These are phyloP conservation scores for Ascocoryne sarcoides DNA, from an alignment of 2,329 filamentous ascomycete species.

Conservation along the genomic window DNA sequence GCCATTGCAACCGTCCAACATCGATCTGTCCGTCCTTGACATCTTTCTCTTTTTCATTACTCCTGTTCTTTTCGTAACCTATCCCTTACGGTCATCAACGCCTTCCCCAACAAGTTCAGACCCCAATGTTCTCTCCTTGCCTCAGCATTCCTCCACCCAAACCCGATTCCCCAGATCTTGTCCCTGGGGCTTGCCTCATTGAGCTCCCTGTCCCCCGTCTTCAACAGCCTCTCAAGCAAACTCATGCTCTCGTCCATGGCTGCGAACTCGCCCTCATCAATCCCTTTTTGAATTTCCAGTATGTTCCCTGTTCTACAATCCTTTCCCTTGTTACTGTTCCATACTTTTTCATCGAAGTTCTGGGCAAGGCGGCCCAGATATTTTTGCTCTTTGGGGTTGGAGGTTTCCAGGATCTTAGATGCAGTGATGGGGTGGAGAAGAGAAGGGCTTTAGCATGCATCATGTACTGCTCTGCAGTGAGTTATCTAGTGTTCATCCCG, in stretches of 20 bases:
- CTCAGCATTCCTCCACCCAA: conserved; percentile 33
- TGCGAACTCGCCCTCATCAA: conserved; percentile 26
- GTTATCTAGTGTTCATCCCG: conserved; percentile 32
- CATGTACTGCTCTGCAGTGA: conserved; percentile 49
- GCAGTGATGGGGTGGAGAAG: conserved; percentile 39
- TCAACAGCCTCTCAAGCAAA: conserved; percentile 42
- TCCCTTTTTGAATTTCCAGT: conserved; percentile 44
- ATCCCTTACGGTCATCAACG: conserved; percentile 48
- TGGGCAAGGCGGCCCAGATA: conserved; percentile 45
- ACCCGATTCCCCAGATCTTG: conserved; percentile 59
- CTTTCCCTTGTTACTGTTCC: conserved; percentile 40
- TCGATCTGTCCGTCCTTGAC: neutral
- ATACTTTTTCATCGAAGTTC: conserved; percentile 42
- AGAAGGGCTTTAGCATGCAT: conserved; percentile 40
- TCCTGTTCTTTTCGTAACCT: too few relatives aligned
- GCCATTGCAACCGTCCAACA: too few relatives aligned
- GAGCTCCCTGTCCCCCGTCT: conserved; percentile 50
- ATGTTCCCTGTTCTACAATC: conserved; percentile 50
- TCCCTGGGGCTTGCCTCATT: conserved; percentile 55
- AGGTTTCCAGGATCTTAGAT: conserved; percentile 39
- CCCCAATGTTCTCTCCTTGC: conserved; percentile 46
- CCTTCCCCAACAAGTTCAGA: conserved; percentile 54
- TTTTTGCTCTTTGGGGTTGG: conserved; percentile 40
- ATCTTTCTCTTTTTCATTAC: neutral
- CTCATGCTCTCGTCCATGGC: conserved; percentile 9